Evolutionary conservation across 225 moss, liverwort and hornwort genomes (phyloP).

Genomic region (Pseudoscleropodium purum): DNA sequence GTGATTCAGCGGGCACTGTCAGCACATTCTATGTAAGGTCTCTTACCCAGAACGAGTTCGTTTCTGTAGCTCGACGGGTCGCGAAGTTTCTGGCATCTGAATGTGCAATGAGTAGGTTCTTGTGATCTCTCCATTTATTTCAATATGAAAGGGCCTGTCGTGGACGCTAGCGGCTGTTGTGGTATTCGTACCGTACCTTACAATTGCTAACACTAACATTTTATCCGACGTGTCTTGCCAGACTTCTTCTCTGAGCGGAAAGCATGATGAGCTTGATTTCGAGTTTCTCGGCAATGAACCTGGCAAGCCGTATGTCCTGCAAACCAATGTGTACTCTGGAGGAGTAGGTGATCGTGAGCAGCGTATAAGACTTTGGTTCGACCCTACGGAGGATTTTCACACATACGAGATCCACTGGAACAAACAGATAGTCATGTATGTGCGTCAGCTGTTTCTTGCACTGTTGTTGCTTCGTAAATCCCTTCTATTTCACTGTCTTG

Average conservation of each 20-base stretch:
- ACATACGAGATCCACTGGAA: slow-evolving; percentile 44
- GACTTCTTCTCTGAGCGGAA: slow-evolving; percentile 49
- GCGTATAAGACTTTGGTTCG: slow-evolving; percentile 52
- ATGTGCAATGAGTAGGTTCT: not conserved
- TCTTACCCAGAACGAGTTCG: not conserved
- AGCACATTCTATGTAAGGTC: slow-evolving; percentile 46
- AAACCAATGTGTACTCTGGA: slow-evolving; percentile 48
- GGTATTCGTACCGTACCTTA: not conserved
- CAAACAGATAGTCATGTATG: slow-evolving; percentile 41
- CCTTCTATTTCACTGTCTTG: not conserved
- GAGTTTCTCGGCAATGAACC: slow-evolving; percentile 56
- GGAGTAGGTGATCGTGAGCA: slow-evolving; percentile 54
- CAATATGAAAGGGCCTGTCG: not conserved
- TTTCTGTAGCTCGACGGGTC: not conserved
- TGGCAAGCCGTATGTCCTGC: slow-evolving; percentile 47
- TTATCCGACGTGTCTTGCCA: not conserved
- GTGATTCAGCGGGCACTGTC: slow-evolving; percentile 53
- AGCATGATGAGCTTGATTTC: slow-evolving; percentile 52
- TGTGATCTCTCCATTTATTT: not conserved
- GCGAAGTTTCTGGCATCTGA: not conserved
- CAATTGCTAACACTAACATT: not conserved
- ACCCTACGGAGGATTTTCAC: slow-evolving; percentile 47
- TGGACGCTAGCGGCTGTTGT: not conserved
- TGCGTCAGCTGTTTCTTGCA: not conserved
- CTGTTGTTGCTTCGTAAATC: not conserved